Base-by-base conservation (phyloP, 371 early-diverging fungal species). In the Cokeromyces recurvatus region DNA sequence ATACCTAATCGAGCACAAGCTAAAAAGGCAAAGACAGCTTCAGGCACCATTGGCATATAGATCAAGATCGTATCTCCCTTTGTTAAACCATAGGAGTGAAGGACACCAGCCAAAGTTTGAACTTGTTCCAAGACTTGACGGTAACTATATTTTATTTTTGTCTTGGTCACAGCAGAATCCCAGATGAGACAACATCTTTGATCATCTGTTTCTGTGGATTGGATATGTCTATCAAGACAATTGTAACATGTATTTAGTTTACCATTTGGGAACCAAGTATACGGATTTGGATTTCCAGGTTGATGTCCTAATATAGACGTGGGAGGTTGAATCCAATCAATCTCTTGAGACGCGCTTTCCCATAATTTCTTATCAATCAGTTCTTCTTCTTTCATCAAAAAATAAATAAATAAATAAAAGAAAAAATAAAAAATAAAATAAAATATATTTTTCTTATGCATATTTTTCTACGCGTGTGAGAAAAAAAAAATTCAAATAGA, bases 1-100 rank as follows among this genome's bases (percentile, higher is more conserved):
- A 90, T 82, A 4, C 97, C 98, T 16, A 96, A 59, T 4, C 96
- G 77, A 12, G 92, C 94, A 64, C 94, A 93, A 0, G 97, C 93
- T 29, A 96, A 83, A 81, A 93, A 87, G 2, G 85, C 82, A 52
- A 92, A 78, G 19, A 88, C 80, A 3, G 96, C 91, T 49, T 94
- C 85, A 9, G 92, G 90, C 10, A 90, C 81, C 87, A 91, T 92
- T 10, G 95, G 91, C 75, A 74, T 92, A 68, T 96, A 95, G 37
- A 95, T 82, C 23, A 92, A 56, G 9, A 94, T 94, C 4, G 78
- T 78, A 48, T 92, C 90, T 5, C 92, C 92, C 58, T 89, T 88
- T 15, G 63, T 49, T 23, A 92, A 79, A 15, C 89, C 91, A 49
- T 86, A 76, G 6, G 75, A 68, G 17, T 65, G 67, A 32, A 95